These are phyloP conservation scores for Kodamaea anthophila DNA, from an alignment of 1,139 yeast genomes.

Conservation along the genomic window DNA sequence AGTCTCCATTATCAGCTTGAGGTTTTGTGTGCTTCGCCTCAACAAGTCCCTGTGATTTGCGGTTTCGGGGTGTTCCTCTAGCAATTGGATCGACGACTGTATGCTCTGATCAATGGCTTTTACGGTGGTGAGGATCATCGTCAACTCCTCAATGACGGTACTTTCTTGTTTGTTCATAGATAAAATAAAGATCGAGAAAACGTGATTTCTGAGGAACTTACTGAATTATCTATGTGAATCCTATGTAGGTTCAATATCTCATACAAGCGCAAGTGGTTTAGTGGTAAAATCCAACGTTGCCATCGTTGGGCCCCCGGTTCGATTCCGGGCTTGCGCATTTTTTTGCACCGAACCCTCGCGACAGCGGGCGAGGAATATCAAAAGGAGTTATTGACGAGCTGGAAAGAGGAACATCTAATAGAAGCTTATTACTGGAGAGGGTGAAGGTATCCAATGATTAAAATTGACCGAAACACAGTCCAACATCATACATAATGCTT, in stretches of 20 bases:
- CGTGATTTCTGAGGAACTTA: too few species aligned
- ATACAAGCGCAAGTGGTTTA: slow-evolving; percentile 4
- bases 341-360: too few species aligned
- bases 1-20: neutral
- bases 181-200: too few species aligned
- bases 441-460: too few species aligned
- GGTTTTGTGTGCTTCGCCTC: slow-evolving; percentile 11
- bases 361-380: too few species aligned
- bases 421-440: too few species aligned
- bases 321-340: slow-evolving; percentile 4
- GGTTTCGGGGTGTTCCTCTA: neutral
- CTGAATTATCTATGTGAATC: too few species aligned
- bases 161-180: neutral
- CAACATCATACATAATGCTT: too few species aligned
- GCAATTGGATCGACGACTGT: slow-evolving; percentile 4
- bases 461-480: too few species aligned
- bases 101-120: slow-evolving; percentile 20
- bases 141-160: slow-evolving; percentile 26
- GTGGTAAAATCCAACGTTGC: slow-evolving; percentile 4
- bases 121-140: slow-evolving; percentile 28
- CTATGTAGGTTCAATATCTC: too few species aligned
- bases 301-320: slow-evolving; percentile 5
- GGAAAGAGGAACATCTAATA: too few species aligned
- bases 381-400: too few species aligned
- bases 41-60: slow-evolving; percentile 11